These are phyloP conservation scores for Protostelium mycophagum DNA, from an alignment of 78 protist species.

Conservation along the genomic window DNA sequence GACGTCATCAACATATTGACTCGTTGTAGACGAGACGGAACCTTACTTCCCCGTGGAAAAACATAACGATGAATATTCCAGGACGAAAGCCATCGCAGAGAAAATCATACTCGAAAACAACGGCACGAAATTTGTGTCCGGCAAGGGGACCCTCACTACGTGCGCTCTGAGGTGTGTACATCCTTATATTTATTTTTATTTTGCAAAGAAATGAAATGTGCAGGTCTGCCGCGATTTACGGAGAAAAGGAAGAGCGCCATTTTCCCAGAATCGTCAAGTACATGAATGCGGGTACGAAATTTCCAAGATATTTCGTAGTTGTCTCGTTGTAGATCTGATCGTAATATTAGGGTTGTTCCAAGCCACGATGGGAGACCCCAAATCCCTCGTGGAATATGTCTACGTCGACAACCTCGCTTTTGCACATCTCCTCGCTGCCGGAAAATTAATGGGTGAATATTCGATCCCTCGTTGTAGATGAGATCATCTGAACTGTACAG, in stretches of 20 bases:
- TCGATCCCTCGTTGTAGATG: neutral
- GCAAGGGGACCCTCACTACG: neutral
- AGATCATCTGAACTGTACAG: neutral
- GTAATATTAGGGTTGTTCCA: neutral
- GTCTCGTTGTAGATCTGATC: neutral
- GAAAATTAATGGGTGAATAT: neutral
- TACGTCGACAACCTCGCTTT: slow-evolving; percentile 14
- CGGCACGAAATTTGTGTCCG: neutral
- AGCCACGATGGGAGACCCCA: neutral
- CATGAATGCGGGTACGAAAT: neutral
- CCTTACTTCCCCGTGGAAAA: slow-evolving; percentile 1
- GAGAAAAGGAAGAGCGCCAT: slow-evolving; percentile 14
- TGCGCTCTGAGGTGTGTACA: neutral
- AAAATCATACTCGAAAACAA: neutral
- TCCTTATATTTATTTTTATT: neutral
- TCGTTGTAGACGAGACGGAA: neutral
- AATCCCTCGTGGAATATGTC: neutral
- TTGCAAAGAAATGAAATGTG: neutral
- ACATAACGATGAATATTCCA: slow-evolving; percentile 3
- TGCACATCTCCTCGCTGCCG: slow-evolving; percentile 3
- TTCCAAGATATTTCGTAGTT: no score
- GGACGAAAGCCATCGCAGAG: slow-evolving; percentile 8
- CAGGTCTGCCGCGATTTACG: slow-evolving; percentile 19
- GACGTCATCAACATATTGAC: neutral
- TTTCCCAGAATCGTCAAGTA: slow-evolving; percentile 12